phyloP scores from a whole-genome alignment of 192 early-diverging fungal genomes.

The Dimargaris xerosporica region DNA sequence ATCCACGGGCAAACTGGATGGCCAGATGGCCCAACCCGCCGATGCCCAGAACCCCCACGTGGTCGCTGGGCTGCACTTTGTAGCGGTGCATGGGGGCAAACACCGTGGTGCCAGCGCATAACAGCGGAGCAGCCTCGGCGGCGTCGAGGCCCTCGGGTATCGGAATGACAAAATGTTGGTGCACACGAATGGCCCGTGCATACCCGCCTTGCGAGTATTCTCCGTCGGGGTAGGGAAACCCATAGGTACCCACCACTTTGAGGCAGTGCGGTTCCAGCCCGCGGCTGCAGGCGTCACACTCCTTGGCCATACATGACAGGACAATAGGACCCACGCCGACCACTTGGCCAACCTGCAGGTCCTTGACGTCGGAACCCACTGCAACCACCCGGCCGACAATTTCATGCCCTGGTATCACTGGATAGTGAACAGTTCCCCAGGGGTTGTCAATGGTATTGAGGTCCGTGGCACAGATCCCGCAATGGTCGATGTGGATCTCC shows the following conservation, averaged over 20 bases:
- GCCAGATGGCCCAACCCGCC: constrained; percentile 36
- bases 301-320: constrained; percentile 12
- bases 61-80: constrained; percentile 27
- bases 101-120: constrained; percentile 55
- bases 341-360: constrained; percentile 24
- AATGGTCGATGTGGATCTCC: constrained; percentile 27
- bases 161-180: background rate
- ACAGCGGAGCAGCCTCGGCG: constrained; percentile 37
- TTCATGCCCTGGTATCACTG: constrained; percentile 37
- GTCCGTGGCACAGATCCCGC: constrained; percentile 25
- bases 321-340: constrained; percentile 28
- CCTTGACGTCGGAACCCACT: constrained; percentile 18
- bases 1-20: background rate
- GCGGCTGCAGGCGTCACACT: constrained; percentile 13
- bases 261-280: constrained; percentile 13
- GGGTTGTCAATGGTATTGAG: constrained; percentile 7
- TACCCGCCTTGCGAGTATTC: constrained; percentile 16
- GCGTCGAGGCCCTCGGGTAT: constrained; percentile 23
- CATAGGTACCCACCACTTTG: constrained; percentile 4
- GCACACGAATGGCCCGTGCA: constrained; percentile 9
- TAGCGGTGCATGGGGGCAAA: constrained; percentile 35
- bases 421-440: constrained; percentile 20
- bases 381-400: constrained; percentile 31
- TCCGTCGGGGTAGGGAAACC: constrained; percentile 13
- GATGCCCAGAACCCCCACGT: constrained; percentile 46